Base-by-base conservation (phyloP, 2,329 filamentous ascomycete genomes). In the Ceratocystis huliohia region DNA sequence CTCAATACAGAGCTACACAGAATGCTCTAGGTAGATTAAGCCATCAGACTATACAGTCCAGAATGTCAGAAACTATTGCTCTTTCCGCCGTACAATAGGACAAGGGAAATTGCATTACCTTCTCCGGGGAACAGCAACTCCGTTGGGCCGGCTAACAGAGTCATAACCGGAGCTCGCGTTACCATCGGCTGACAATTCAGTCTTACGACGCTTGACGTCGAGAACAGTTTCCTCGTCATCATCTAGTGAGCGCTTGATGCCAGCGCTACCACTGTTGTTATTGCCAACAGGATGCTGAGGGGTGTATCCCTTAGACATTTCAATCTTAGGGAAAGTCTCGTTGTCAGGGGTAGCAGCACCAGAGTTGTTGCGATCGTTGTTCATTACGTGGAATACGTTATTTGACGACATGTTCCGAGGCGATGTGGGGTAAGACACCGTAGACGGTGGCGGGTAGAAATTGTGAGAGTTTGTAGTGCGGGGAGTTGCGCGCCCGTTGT, bases 331-430 rank as follows among this genome's bases (percentile, higher is more conserved):
- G 73, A 95, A 95, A 5, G 86, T 83, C 70, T 95, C 89, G 63
- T 82, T 82, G 22, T 81, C 77, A 13, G 84, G 76, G 37, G 80
- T 81, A n/a, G 87, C 87, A 70, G 89, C 90, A 20, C 82, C 78
- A 10, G 84, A 75, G 37, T 80, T 77, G 61, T 79, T 84, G 30
- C 89, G 84, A 68, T 90, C 88, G 73, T 89, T 91, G 74, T 88
- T 92, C 78, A 96, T 91, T 69, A 95, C 88, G 75, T 86, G 95
- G 80, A 96, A 96, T 63, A 96, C 79, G 73, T 86, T 95, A 79
- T 89, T 92, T 0, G 89, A 86, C 2, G 88, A 82, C 68, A 85
- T 80, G 67, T 81, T 80, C 53, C 91, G 86, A 25, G 91, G 91
- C 62, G 92, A 88, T 0, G 90, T 92, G 74, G 80, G 88, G 77